These are phyloP conservation scores for Chaetomium olivaceum DNA, from an alignment of 2,329 filamentous ascomycete species.

Conservation along the genomic window DNA sequence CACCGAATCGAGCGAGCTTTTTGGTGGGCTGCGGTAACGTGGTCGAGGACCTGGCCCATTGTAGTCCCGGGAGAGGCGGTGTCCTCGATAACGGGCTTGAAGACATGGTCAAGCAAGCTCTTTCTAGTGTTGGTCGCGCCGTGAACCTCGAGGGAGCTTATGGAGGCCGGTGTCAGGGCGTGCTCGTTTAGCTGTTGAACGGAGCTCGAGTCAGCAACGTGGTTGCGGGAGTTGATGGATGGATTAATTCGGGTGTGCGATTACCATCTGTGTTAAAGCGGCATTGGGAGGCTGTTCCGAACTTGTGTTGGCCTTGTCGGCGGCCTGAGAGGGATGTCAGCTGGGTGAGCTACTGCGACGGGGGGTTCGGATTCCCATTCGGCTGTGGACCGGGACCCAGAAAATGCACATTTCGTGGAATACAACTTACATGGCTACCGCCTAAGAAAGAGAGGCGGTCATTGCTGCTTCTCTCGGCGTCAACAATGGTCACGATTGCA, in stretches of 20 bases:
- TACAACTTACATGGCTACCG: conserved; percentile 26
- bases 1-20: conserved; percentile 81
- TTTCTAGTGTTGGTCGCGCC: conserved; percentile 81
- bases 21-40: conserved; percentile 67
- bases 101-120: conserved; percentile 77
- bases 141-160: conserved; percentile 81
- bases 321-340: conserved; percentile 17
- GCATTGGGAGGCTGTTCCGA: conserved; percentile 4
- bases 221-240: not conserved
- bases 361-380: not conserved
- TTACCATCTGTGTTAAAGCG: conserved; percentile 23
- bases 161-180: conserved; percentile 80
- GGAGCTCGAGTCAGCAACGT: conserved; percentile 1
- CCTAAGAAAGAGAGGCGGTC: conserved; percentile 24
- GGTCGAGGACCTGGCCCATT: conserved; percentile 73
- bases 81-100: conserved; percentile 73
- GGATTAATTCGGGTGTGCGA: not conserved
- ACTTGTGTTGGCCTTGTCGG: conserved; percentile 13
- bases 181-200: conserved; percentile 70
- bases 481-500: conserved; percentile 3
- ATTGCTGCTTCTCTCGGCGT: conserved; percentile 23
- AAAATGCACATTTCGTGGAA: not conserved
- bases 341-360: not conserved
- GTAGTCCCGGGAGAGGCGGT: conserved; percentile 70
- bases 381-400: not conserved